These are phyloP conservation scores for Capronia epimyces DNA, from an alignment of 2,329 filamentous ascomycete genomes.

Conservation along the genomic window DNA sequence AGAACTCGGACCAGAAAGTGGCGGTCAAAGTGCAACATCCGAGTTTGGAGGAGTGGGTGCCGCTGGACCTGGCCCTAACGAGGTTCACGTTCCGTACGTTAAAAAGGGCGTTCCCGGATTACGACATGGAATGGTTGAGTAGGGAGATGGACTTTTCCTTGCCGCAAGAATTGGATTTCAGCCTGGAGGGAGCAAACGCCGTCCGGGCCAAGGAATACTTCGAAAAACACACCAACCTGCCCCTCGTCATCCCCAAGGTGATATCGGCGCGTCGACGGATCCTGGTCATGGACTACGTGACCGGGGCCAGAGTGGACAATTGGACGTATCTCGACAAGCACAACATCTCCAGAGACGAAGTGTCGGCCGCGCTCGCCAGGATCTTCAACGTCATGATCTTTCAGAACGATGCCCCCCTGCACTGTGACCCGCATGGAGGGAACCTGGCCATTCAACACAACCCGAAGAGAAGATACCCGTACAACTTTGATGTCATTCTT, in stretches of 20 bases:
- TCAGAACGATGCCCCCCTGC: constrained; percentile 75
- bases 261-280: constrained; percentile 85
- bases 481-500: constrained; percentile 89
- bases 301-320: constrained; percentile 82
- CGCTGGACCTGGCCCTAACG: constrained; percentile 79
- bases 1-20: constrained; percentile 75
- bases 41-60: constrained; percentile 79
- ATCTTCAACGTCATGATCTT: constrained; percentile 99
- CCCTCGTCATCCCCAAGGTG: constrained; percentile 82
- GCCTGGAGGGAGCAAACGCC: constrained; percentile 79
- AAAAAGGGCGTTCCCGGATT: constrained; percentile 92
- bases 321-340: constrained; percentile 78
- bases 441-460: constrained; percentile 91
- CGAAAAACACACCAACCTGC: constrained; percentile 63
- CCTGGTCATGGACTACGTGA: constrained; percentile 89
- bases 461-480: constrained; percentile 49
- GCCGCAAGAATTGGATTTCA: constrained; percentile 87
- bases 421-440: constrained; percentile 95
- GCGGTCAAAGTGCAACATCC: constrained; percentile 98
- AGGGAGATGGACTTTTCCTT: constrained; percentile 87
- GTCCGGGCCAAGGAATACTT: constrained; percentile 76
- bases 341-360: constrained; percentile 88
- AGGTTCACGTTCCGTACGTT: constrained; percentile 82
- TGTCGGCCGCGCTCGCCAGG: constrained; percentile 79
- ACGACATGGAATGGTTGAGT: constrained; percentile 93